Conservation (phyloP, 2,329 filamentous ascomycete species). For the Colletotrichum lini region DNA sequence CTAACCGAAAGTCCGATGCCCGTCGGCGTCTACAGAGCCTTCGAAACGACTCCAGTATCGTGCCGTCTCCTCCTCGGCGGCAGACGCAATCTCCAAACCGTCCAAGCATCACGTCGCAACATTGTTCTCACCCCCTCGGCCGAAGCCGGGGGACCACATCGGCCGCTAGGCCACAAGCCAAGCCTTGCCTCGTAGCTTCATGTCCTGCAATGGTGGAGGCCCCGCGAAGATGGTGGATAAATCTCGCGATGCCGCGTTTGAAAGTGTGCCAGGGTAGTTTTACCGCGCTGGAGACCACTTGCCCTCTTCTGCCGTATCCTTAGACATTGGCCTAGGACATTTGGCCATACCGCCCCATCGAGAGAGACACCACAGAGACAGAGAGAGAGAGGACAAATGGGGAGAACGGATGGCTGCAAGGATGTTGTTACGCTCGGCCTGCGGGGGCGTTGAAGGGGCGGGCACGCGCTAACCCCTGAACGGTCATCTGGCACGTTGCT, state of each 20-base stretch:
- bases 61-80: not conserved
- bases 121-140: not conserved
- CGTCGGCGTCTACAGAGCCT: slow-evolving; percentile 12
- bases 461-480: slow-evolving; percentile 16
- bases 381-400: not conserved
- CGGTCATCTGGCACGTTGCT: slow-evolving; percentile 20
- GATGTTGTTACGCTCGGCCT: slow-evolving; percentile 11
- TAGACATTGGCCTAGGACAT: not conserved
- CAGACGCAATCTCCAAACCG: slow-evolving; percentile 2
- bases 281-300: slow-evolving; percentile 17
- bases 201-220: slow-evolving; percentile 12
- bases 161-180: not conserved
- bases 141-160: not conserved
- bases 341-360: not conserved
- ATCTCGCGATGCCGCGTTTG: slow-evolving; percentile 21
- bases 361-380: not conserved
- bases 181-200: slow-evolving; percentile 8
- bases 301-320: not conserved
- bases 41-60: not conserved
- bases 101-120: not conserved
- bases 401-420: not conserved
- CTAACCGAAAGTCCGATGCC: not conserved
- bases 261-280: slow-evolving; percentile 22
- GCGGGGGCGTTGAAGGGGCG: not conserved
- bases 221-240: slow-evolving; percentile 2